Evolutionary conservation across 306 rosid species (phyloP).

Genomic region (Hylodesmum podocarpum): DNA sequence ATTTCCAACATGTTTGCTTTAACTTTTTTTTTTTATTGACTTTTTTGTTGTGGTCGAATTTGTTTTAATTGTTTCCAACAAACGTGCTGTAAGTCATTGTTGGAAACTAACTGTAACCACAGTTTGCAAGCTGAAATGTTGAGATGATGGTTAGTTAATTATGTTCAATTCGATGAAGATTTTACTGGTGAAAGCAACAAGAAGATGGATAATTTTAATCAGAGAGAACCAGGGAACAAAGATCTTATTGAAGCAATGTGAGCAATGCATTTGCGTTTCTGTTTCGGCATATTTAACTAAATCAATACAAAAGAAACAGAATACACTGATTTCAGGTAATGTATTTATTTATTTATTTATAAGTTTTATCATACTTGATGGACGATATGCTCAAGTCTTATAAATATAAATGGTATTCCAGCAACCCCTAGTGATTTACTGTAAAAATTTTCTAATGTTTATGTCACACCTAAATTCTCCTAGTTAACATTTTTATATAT

Average conservation of each 20-base stretch:
- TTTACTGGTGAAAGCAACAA: background rate
- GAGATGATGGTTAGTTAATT: background rate
- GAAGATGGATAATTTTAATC: background rate
- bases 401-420: background rate
- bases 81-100: background rate
- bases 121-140: background rate
- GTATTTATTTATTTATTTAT: background rate
- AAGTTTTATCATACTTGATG: background rate
- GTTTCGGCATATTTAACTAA: background rate
- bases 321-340: background rate
- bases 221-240: background rate
- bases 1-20: too few relatives aligned
- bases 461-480: background rate
- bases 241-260: background rate
- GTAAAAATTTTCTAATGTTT: background rate
- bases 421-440: background rate
- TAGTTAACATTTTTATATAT: background rate
- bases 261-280: background rate
- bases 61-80: too few relatives aligned
- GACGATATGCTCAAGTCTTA: background rate
- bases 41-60: too few relatives aligned
- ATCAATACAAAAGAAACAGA: background rate
- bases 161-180: background rate
- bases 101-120: background rate
- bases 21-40: too few relatives aligned